Evolutionary conservation across 768 basidiomycete species (phyloP).

Genomic region (Boletus vinaceobasis): DNA sequence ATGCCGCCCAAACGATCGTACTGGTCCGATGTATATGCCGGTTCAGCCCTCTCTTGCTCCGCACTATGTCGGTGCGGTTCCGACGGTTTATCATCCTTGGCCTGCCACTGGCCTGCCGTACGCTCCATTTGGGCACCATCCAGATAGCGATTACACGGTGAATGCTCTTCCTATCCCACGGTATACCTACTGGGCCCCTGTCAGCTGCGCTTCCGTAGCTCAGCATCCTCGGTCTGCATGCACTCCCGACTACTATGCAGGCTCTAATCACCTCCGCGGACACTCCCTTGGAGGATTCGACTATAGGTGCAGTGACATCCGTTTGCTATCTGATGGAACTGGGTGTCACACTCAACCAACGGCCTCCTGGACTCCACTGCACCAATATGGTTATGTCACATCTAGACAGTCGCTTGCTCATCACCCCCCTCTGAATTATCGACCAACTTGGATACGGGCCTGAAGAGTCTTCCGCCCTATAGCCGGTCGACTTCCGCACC

Average conservation of each 20-base stretch:
- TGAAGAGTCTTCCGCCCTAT: constrained; percentile 28
- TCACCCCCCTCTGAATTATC: constrained; percentile 42
- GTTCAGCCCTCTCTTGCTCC: constrained; percentile 50
- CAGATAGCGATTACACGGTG: constrained; percentile 13
- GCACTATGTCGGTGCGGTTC: constrained; percentile 32
- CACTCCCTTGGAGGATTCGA: constrained; percentile 60
- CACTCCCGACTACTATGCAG: constrained; percentile 45
- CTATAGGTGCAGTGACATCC: constrained; percentile 46
- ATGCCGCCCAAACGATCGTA: constrained; percentile 48
- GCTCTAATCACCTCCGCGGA: constrained; percentile 52
- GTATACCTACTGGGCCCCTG: constrained; percentile 22
- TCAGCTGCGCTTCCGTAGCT: constrained; percentile 36
- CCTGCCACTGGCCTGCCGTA: constrained; percentile 12
- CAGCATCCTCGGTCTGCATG: constrained; percentile 59
- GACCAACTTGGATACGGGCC: constrained; percentile 49
- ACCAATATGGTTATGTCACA: constrained; percentile 39
- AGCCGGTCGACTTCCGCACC: constrained; percentile 11
- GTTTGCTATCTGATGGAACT: constrained; percentile 42
- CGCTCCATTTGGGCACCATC: constrained; percentile 20
- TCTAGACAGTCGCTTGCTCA: constrained; percentile 43
- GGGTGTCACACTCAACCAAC: constrained; percentile 36
- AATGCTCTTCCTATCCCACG: constrained; percentile 13
- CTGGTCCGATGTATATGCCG: constrained; percentile 59
- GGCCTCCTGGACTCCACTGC: constrained; percentile 42
- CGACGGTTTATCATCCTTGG: constrained; percentile 32